A percentile compares a stretch with the other conserved stretches of the same genome.
These are phyloP conservation scores for Fusarium sarcochroum DNA, from an alignment of 2,329 filamentous ascomycete genomes.

Conservation along the genomic window DNA sequence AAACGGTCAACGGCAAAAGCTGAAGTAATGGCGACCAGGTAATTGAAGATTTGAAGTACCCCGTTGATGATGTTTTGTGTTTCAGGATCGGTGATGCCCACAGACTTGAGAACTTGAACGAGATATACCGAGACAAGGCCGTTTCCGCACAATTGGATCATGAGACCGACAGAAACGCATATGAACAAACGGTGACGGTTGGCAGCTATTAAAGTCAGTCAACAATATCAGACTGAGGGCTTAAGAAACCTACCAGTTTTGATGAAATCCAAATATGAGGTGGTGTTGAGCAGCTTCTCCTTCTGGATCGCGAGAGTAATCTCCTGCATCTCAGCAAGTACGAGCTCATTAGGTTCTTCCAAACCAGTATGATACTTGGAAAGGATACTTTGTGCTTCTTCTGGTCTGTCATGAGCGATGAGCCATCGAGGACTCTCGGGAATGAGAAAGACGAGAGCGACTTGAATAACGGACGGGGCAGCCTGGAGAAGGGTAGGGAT, in stretches of 20 bases:
- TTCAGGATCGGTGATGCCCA: constrained; percentile 55
- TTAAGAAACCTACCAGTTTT: no score
- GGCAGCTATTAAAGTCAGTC: constrained; percentile 28
- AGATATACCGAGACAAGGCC: constrained; percentile 56
- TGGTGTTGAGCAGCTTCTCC: neutral
- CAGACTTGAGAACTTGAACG: constrained; percentile 51
- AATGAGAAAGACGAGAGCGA: constrained; percentile 16
- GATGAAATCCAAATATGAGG: no score
- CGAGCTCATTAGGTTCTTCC: neutral
- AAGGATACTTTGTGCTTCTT: constrained; percentile 52
- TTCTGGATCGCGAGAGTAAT: constrained; percentile 8
- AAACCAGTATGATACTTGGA: constrained; percentile 29
- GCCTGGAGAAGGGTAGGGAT: constrained; percentile 44
- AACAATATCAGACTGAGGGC: no score
- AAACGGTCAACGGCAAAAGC: constrained; percentile 41
- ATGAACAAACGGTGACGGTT: constrained; percentile 46
- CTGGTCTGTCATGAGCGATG: constrained; percentile 54
- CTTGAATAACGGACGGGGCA: constrained; percentile 1
- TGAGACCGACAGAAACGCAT: neutral
- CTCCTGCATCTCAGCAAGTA: constrained; percentile 3
- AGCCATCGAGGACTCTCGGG: constrained; percentile 37
- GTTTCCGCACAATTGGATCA: constrained; percentile 18
- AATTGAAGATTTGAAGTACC: constrained; percentile 53
- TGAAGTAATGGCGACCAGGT: constrained; percentile 51
- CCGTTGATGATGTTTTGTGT: constrained; percentile 59